Percentiles rank a stretch among this genome's conserved stretches.
Conservation (phyloP, 495 filamentous ascomycete species). For the Penicillium cinerascens region DNA sequence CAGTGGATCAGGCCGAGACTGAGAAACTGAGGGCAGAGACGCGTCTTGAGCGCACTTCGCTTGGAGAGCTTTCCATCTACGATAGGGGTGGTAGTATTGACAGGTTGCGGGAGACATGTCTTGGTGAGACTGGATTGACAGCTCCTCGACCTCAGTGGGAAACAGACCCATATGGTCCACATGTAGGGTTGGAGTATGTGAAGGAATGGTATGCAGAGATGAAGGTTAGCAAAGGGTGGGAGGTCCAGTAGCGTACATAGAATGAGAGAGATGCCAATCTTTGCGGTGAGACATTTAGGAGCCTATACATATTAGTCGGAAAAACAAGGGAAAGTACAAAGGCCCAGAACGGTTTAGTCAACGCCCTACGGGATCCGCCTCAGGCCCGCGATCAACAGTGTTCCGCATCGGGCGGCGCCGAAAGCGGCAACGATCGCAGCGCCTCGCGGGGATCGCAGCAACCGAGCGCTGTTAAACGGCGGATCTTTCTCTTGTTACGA, state of each 20-base stretch:
- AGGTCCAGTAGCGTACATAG: neutral
- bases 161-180: conserved; percentile 32
- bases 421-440: neutral
- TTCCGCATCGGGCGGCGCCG: conserved; percentile 1
- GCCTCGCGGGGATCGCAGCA: neutral
- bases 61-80: conserved; percentile 21
- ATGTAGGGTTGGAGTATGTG: conserved; percentile 32
- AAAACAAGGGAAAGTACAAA: too few species aligned
- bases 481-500: neutral
- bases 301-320: too few species aligned
- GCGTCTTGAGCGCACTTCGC: conserved; percentile 11
- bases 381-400: neutral
- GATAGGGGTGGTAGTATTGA: conserved; percentile 40
- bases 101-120: conserved; percentile 26
- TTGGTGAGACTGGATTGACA: conserved; percentile 38
- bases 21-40: conserved; percentile 28
- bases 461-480: neutral
- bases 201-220: conserved; percentile 29
- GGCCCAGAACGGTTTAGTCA: neutral
- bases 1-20: conserved; percentile 28
- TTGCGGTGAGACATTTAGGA: too few species aligned
- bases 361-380: neutral
- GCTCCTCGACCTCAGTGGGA: conserved; percentile 38
- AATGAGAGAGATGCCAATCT: too few species aligned
- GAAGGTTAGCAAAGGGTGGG: conserved; percentile 22